These are phyloP conservation scores for Ophiocordyceps unilateralis DNA, from an alignment of 2,329 filamentous ascomycete genomes.

Conservation along the genomic window DNA sequence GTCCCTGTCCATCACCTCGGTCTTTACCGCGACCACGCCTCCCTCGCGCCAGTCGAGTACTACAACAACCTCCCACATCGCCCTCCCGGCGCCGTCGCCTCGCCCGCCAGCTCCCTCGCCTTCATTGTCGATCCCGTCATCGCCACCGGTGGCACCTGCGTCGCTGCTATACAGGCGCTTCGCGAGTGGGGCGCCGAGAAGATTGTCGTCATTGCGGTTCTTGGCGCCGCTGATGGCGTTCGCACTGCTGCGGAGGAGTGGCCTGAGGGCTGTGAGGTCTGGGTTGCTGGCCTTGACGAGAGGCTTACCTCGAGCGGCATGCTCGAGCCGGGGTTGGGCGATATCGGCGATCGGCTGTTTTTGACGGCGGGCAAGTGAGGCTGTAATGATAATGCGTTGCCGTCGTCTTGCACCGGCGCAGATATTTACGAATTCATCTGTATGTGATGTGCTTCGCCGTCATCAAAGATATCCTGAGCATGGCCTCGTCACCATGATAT, in stretches of 20 bases:
- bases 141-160: constrained; percentile 79
- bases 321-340: constrained; percentile 78
- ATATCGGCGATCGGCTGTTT: constrained; percentile 81
- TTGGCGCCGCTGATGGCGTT: constrained; percentile 60
- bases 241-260: constrained; percentile 56
- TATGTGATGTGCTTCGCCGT: no score
- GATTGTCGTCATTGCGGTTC: constrained; percentile 58
- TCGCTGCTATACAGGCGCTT: constrained; percentile 76
- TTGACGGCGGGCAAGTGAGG: constrained; percentile 35
- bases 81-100: constrained; percentile 48
- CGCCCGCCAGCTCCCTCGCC: constrained; percentile 38
- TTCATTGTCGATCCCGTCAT: constrained; percentile 86
- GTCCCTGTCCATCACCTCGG: constrained; percentile 86
- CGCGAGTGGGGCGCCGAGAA: constrained; percentile 80
- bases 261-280: constrained; percentile 62
- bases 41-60: constrained; percentile 83
- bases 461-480: no score
- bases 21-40: constrained; percentile 78
- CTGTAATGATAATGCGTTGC: not conserved
- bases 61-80: constrained; percentile 99
- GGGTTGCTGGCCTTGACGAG: constrained; percentile 64
- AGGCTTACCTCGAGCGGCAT: constrained; percentile 65
- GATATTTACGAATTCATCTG: no score
- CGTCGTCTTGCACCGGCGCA: no score
- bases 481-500: no score